phyloP scores from a whole-genome alignment of 2,329 filamentous ascomycete species.

The Westerdykella aurantiaca region DNA sequence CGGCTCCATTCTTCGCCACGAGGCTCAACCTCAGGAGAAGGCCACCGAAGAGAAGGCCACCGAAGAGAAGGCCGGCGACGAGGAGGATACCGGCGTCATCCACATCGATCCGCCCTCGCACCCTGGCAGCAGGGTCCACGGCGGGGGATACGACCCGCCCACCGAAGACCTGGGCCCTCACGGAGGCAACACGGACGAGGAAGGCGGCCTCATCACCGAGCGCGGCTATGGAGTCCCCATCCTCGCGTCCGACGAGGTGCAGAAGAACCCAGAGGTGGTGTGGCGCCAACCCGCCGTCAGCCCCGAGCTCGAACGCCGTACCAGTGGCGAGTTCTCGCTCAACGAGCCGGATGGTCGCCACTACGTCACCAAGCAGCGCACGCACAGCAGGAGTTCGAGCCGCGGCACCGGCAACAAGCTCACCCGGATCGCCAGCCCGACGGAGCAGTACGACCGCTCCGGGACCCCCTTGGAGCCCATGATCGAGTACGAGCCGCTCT shows the following conservation, averaged over 20 bases:
- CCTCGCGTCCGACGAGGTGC: conserved; percentile 79
- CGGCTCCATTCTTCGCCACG: conserved; percentile 47
- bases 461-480: conserved; percentile 76
- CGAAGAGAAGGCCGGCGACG: conserved; percentile 46
- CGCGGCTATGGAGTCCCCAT: conserved; percentile 69
- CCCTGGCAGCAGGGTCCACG: conserved; percentile 40
- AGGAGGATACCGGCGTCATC: conserved; percentile 52
- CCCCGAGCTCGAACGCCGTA: conserved; percentile 57
- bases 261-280: conserved; percentile 63
- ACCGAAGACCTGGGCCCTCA: conserved; percentile 48
- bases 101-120: conserved; percentile 66
- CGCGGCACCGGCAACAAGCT: conserved; percentile 46
- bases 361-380: conserved; percentile 48
- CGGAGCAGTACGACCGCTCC: conserved; percentile 45
- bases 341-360: conserved; percentile 31
- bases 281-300: conserved; percentile 75
- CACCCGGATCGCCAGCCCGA: conserved; percentile 23
- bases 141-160: conserved; percentile 48
- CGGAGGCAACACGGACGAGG: conserved; percentile 41
- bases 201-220: conserved; percentile 52
- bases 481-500: conserved; percentile 91
- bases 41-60: conserved; percentile 42
- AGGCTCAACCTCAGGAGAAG: conserved; percentile 44
- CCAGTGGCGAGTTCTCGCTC: conserved; percentile 49
- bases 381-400: conserved; percentile 45